Percentiles rank a stretch among this genome's conserved stretches.
These are phyloP conservation scores for Neocucurbitaria cava DNA, from an alignment of 2,329 filamentous ascomycete species.

Conservation along the genomic window DNA sequence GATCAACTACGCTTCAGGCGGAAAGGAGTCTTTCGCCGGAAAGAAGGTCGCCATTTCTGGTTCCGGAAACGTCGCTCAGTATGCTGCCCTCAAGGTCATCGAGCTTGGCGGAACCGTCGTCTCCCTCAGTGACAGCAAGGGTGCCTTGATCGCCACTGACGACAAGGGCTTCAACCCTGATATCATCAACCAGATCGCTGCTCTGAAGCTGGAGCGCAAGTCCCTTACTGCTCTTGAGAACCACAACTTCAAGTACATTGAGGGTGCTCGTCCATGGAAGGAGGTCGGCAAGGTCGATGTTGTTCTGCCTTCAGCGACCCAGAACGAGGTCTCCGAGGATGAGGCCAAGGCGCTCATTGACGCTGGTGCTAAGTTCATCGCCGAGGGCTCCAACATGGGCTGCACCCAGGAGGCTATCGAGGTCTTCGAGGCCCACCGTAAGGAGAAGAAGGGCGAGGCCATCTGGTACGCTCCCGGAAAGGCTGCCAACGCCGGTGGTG, in stretches of 20 bases:
- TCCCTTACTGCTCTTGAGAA: constrained; percentile 75
- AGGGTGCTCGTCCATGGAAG: constrained; percentile 87
- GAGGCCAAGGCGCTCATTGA: constrained; percentile 84
- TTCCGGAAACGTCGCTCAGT: constrained; percentile 97
- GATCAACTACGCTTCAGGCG: constrained; percentile 79
- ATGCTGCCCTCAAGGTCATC: constrained; percentile 93
- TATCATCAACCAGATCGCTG: constrained; percentile 79
- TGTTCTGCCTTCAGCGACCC: constrained; percentile 89
- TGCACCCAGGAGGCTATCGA: constrained; percentile 96
- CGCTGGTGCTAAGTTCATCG: constrained; percentile 81
- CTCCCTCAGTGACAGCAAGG: constrained; percentile 92
- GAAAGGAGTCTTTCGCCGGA: constrained; percentile 83
- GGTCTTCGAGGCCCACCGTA: constrained; percentile 82
- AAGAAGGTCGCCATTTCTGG: constrained; percentile 96
- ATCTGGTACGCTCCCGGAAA: constrained; percentile 97
- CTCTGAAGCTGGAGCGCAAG: constrained; percentile 86
- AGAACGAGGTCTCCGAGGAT: constrained; percentile 95
- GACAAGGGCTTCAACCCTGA: constrained; percentile 77
- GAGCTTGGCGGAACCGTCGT: constrained; percentile 93
- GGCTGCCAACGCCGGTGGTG: constrained; percentile 96
- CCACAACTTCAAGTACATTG: constrained; percentile 82
- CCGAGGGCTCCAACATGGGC: constrained; percentile 99
- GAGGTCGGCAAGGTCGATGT: constrained; percentile 91
- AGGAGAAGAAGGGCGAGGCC: constrained; percentile 70
- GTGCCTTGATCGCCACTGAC: constrained; percentile 76